Evolutionary conservation across 2,329 filamentous ascomycete species (phyloP).

Genomic region (Aspergillus unguis): DNA sequence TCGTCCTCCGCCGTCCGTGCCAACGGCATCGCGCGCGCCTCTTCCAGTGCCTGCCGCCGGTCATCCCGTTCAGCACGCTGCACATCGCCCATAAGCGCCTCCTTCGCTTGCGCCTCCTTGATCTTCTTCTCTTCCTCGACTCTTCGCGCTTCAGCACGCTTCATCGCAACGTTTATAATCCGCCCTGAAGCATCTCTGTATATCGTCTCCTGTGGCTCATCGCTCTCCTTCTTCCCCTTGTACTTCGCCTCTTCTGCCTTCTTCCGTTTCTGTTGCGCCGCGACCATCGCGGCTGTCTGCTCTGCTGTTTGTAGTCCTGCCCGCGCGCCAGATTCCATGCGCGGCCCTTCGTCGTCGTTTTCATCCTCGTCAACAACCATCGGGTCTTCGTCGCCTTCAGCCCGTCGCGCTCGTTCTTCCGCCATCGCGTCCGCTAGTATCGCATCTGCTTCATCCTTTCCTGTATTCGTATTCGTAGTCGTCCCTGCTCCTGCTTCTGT

Average conservation of each 20-base stretch:
- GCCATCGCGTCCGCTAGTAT: constrained; percentile 71
- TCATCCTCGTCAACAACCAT: constrained; percentile 41
- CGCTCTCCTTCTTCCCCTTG: constrained; percentile 40
- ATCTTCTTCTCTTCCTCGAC: constrained; percentile 68
- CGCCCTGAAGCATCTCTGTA: constrained; percentile 93
- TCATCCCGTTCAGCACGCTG: constrained; percentile 67
- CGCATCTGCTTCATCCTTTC: constrained; percentile 69
- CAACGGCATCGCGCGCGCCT: constrained; percentile 78
- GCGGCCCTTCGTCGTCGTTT: constrained; percentile 40
- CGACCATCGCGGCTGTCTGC: constrained; percentile 68
- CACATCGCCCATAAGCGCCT: constrained; percentile 78
- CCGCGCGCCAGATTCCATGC: constrained; percentile 83
- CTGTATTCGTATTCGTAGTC: constrained; percentile 34
- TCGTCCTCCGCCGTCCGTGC: constrained; percentile 80
- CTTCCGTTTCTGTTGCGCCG: constrained; percentile 58
- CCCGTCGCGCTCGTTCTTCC: constrained; percentile 57
- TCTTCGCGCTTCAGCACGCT: constrained; percentile 77
- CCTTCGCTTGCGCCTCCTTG: constrained; percentile 63
- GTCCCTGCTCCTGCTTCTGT: constrained; percentile 3
- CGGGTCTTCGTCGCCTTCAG: constrained; percentile 51
- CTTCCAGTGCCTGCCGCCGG: constrained; percentile 66
- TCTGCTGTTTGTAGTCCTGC: constrained; percentile 83
- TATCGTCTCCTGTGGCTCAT: constrained; percentile 67
- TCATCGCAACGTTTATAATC: constrained; percentile 91
- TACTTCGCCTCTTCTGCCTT: constrained; percentile 44